Evolutionary conservation across 2,329 filamentous ascomycete species (phyloP).

Genomic region (Blastomyces percursus): DNA sequence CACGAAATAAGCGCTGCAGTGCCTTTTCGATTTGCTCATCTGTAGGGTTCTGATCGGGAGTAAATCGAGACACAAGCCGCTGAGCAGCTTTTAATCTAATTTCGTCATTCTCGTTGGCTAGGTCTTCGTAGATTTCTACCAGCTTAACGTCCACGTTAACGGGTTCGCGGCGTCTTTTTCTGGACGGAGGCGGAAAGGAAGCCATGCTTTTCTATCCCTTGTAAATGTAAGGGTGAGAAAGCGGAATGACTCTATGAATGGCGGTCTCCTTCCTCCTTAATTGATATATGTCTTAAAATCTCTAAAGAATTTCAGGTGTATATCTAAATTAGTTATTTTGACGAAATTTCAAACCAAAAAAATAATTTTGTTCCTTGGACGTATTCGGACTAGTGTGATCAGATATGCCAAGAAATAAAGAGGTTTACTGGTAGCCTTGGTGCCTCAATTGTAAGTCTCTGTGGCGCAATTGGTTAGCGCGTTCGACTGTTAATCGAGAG

Average conservation of each 20-base stretch:
- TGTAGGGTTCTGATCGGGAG: slow-evolving; percentile 29
- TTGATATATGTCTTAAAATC: neutral
- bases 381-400: neutral
- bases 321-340: neutral
- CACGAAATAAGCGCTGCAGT: slow-evolving; percentile 62
- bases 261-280: neutral
- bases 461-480: slow-evolving; percentile 11
- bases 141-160: slow-evolving; percentile 36
- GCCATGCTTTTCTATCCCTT: slow-evolving; percentile 1
- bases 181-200: slow-evolving; percentile 1
- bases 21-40: slow-evolving; percentile 33
- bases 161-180: slow-evolving; percentile 33
- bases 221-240: neutral
- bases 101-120: slow-evolving; percentile 37
- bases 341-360: neutral
- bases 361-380: neutral
- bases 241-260: neutral
- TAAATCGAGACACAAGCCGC: slow-evolving; percentile 35
- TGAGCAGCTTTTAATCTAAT: slow-evolving; percentile 37
- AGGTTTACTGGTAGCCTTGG: neutral
- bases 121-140: slow-evolving; percentile 40
- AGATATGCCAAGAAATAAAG: neutral
- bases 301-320: neutral
- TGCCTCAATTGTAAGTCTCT: neutral
- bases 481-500: slow-evolving; percentile 17